A percentile compares a stretch with the other conserved stretches of the same genome.
Evolutionary conservation across 1,284 basidiomycete genomes (phyloP).

Genomic region (Prillingera fragicola): DNA sequence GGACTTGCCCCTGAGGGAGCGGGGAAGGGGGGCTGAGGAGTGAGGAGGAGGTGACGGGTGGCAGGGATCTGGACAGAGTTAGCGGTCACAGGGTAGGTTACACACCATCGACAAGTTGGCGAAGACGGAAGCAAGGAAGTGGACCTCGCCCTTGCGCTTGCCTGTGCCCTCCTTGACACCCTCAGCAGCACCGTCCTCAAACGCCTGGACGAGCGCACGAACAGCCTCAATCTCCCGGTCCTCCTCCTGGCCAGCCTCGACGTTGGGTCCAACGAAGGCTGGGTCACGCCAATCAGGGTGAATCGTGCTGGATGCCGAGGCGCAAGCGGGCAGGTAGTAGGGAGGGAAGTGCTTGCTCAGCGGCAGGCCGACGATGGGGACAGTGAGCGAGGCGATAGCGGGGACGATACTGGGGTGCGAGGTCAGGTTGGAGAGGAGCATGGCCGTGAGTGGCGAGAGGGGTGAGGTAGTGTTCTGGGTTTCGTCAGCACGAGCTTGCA

Average conservation of each 20-base stretch:
- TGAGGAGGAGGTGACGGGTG: conserved; percentile 38
- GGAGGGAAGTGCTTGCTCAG: conserved; percentile 50
- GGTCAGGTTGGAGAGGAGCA: conserved; percentile 94
- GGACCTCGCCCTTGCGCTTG: conserved; percentile 64
- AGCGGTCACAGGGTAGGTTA: conserved; percentile 9
- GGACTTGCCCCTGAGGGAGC: conserved; percentile 26
- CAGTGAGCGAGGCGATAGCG: conserved; percentile 61
- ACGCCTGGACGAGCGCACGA: conserved; percentile 76
- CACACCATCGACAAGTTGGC: conserved; percentile 77
- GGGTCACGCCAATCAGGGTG: conserved; percentile 45
- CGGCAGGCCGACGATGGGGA: conserved; percentile 57
- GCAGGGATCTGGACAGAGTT: conserved; percentile 29
- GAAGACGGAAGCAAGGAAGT: conserved; percentile 87
- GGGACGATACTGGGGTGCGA: conserved; percentile 67
- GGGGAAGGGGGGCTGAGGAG: conserved; percentile 45
- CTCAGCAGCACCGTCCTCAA: conserved; percentile 64
- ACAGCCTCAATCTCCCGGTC: conserved; percentile 60
- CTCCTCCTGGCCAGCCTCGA: conserved; percentile 55
- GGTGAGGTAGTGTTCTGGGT: conserved; percentile 76
- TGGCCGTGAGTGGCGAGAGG: conserved; percentile 87
- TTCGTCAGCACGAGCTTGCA: conserved; percentile 8
- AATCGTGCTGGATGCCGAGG: conserved; percentile 61
- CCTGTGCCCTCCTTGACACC: conserved; percentile 51
- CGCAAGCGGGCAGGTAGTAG: conserved; percentile 67
- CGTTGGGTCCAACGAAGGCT: conserved; percentile 54